Conservation (phyloP, 495 filamentous ascomycete genomes). For the Hypoxylon intermedium region DNA sequence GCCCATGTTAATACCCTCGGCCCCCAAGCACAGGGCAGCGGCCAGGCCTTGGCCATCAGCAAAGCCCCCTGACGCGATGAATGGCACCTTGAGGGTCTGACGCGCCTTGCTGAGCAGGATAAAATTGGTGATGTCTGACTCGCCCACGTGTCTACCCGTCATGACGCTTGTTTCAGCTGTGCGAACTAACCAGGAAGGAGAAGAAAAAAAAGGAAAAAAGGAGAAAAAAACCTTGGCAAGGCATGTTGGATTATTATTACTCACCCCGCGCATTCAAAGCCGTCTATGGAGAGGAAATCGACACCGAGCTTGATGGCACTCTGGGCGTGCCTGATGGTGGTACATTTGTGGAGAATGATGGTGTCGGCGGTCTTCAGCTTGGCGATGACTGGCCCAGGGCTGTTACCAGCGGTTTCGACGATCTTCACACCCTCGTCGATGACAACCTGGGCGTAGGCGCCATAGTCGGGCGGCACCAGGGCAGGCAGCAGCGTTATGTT, state of each 20-base stretch:
- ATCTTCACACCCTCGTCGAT: conserved; percentile 93
- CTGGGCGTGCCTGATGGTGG: conserved; percentile 91
- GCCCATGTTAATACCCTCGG: conserved; percentile 96
- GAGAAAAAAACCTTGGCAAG: too few relatives aligned
- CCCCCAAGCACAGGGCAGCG: conserved; percentile 87
- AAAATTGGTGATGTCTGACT: conserved; percentile 97
- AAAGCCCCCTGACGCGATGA: conserved; percentile 95
- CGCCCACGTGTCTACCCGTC: conserved; percentile 70
- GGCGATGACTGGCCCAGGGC: conserved; percentile 86
- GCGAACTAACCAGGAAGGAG: conserved; percentile 10
- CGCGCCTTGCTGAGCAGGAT: conserved; percentile 87
- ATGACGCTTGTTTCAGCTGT: conserved; percentile 18
- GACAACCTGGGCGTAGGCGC: conserved; percentile 87
- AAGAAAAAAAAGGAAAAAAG: too few relatives aligned
- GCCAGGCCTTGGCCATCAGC: conserved; percentile 94
- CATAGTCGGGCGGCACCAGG: conserved; percentile 88
- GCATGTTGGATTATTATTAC: conserved; percentile 31
- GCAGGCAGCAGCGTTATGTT: conserved; percentile 96
- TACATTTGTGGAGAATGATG: conserved; percentile 95
- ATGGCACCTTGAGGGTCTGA: conserved; percentile 84
- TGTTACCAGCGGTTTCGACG: conserved; percentile 97
- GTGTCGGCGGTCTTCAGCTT: conserved; percentile 81
- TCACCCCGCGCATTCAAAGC: conserved; percentile 96
- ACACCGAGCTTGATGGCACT: conserved; percentile 93
- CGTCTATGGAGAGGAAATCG: conserved; percentile 95